Base-by-base conservation (phyloP, 495 filamentous ascomycete genomes). In the Penicillium simplicissimum region DNA sequence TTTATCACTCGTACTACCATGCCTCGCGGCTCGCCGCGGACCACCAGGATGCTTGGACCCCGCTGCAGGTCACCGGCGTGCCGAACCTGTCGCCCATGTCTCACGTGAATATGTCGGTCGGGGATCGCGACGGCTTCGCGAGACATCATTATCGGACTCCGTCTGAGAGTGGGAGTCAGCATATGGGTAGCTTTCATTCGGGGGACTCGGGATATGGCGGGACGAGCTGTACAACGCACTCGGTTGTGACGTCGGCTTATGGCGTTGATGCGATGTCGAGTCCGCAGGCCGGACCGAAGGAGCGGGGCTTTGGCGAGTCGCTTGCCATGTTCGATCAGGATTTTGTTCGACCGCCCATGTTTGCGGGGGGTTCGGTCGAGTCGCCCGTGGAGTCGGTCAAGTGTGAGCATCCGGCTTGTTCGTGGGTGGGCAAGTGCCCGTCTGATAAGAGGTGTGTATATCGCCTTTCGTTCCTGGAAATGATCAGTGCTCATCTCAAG, bases 141-240 rank as follows among this genome's bases (percentile, higher is more conserved):
- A 69, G 70, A 25, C 61, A 68, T n/a, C 71, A 75, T 17, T 71
- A 73, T 49, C 70, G 74, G 14, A 66, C 70, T 1, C 69, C 71
- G 0, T 89, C 86, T 3, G 87, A 90, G 56, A 78, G 74, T 47
- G 87, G 80, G 34, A 85, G 83, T 21, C 76, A 85, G 57, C 76
- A 73, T 38, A 81, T 79, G 34, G 76, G 78, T 15, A 72, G 62
- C 49, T 74, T 77, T 10, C 65, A 79, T 25, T 74, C 77, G 2
- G 83, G 80, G 1, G 88, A 91, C 66, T 90, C 88, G 8, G 88
- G 84, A 14, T 90, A 90, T 68, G 84, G 45, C 1, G 45, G 78
- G 10, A 69, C 66, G 5, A 81, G 72, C 47, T 68, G 74, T 52
- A 75, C 78, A 0, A 79, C 82, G 11, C 76, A 72, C 9, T 88